Conservation (phyloP, 805 yeast species). For the Jamesozyma gamospora region DNA sequence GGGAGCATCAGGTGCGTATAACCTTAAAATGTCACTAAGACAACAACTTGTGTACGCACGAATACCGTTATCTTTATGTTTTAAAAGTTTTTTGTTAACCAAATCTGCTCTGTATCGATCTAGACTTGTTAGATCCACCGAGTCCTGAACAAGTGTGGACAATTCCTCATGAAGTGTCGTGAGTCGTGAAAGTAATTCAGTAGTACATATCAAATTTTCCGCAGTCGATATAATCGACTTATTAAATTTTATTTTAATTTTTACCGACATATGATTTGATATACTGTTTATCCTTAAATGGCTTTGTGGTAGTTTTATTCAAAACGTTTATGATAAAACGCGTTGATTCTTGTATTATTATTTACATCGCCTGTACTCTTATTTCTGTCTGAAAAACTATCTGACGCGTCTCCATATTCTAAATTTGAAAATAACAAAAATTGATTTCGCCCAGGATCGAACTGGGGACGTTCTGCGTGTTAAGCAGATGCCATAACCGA, state of each 20-base stretch:
- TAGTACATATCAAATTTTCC: conserved; percentile 46
- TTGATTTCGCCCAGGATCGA: conserved; percentile 99
- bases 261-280: not conserved
- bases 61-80: conserved; percentile 56
- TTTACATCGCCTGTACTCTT: too few relatives aligned
- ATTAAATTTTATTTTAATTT: conserved; percentile 30
- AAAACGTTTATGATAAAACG: too few relatives aligned
- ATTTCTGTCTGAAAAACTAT: too few relatives aligned
- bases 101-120: conserved; percentile 42
- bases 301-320: too few relatives aligned
- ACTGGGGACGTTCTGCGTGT: conserved; percentile 99
- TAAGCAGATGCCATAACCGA: conserved; percentile 94
- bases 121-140: conserved; percentile 38
- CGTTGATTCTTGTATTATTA: too few relatives aligned
- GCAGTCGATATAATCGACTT: conserved; percentile 47
- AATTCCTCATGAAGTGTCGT: conserved; percentile 55
- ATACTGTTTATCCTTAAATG: too few relatives aligned
- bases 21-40: conserved; percentile 60
- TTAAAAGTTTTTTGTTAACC: conserved; percentile 46
- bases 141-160: conserved; percentile 51
- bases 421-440: conserved; percentile 13
- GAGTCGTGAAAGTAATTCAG: conserved; percentile 50
- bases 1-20: conserved; percentile 89
- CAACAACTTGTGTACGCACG: conserved; percentile 65
- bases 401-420: too few relatives aligned